Evolutionary conservation across 345 rosid species (phyloP).

Genomic region (Rhizophora mangle): DNA sequence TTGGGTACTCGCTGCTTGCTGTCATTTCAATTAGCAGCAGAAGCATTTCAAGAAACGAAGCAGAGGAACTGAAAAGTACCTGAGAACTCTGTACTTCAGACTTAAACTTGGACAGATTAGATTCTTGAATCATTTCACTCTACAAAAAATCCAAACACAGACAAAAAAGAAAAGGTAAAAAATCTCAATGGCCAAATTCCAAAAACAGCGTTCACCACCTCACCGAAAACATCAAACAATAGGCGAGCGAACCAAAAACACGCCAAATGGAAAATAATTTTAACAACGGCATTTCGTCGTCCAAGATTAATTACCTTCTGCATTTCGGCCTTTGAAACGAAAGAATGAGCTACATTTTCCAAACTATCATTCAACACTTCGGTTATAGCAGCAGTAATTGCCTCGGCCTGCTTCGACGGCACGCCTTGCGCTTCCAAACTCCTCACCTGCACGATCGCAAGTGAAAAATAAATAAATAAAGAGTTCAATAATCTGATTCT

Average conservation of each 20-base stretch:
- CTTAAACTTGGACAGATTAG: slow-evolving; percentile 77
- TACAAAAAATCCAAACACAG: slow-evolving; percentile 21
- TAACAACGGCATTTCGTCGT: neutral
- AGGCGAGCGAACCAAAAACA: neutral
- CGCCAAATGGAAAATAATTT: neutral
- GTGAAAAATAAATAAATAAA: slow-evolving; percentile 9
- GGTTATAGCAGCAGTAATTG: slow-evolving; percentile 77
- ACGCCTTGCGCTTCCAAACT: slow-evolving; percentile 82
- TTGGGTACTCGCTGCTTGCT: too few relatives aligned
- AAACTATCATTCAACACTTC: slow-evolving; percentile 87
- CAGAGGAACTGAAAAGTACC: slow-evolving; percentile 34
- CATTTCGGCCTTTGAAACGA: slow-evolving; percentile 83
- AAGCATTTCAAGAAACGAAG: neutral
- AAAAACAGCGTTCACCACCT: too few relatives aligned
- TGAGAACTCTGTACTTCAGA: slow-evolving; percentile 84
- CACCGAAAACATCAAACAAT: neutral
- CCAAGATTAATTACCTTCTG: slow-evolving; percentile 48
- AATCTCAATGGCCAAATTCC: too few relatives aligned
- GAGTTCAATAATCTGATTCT: neutral
- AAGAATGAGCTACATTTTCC: slow-evolving; percentile 80
- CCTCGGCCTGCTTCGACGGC: slow-evolving; percentile 92
- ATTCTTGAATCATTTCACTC: slow-evolving; percentile 75
- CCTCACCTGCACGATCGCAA: slow-evolving; percentile 51
- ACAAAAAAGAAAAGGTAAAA: too few relatives aligned
- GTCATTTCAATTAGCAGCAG: too few relatives aligned